phyloP scores from a whole-genome alignment of 2,329 filamentous ascomycete species.

The Diaporthe capsici region DNA sequence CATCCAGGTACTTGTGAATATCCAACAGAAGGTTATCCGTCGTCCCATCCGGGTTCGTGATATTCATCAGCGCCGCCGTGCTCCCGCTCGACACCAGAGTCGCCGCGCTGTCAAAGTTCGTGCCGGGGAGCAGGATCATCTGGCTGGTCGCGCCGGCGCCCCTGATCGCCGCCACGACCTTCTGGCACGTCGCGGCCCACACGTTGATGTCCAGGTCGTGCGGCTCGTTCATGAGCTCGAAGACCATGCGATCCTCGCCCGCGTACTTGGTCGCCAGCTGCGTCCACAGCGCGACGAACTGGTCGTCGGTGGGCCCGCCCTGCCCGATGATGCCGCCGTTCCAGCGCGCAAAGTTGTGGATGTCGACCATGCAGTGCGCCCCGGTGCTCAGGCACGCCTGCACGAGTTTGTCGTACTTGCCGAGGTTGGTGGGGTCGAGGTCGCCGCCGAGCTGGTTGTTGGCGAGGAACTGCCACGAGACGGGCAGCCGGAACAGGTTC shows the following conservation, averaged over 20 bases:
- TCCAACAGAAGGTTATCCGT: conserved; percentile 69
- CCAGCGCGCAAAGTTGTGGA: conserved; percentile 62
- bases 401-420: conserved; percentile 63
- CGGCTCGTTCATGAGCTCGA: conserved; percentile 78
- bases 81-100: conserved; percentile 63
- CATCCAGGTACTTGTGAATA: conserved; percentile 71
- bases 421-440: conserved; percentile 58
- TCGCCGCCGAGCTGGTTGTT: conserved; percentile 58
- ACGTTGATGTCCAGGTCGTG: conserved; percentile 64
- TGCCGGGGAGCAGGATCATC: conserved; percentile 74
- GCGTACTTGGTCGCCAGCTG: conserved; percentile 70
- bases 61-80: conserved; percentile 63
- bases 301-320: conserved; percentile 64
- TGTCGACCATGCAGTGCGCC: conserved; percentile 64
- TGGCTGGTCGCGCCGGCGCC: conserved; percentile 71
- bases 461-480: conserved; percentile 67
- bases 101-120: conserved; percentile 68
- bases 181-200: conserved; percentile 74
- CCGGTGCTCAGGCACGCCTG: conserved; percentile 64
- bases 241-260: conserved; percentile 65
- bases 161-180: conserved; percentile 74
- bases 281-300: conserved; percentile 73
- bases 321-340: conserved; percentile 73
- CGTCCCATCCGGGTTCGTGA: conserved; percentile 70
- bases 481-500: conserved; percentile 69